phyloP scores from a whole-genome alignment of 176 grass and related monocot species.

The Rhynchospora breviuscula region DNA sequence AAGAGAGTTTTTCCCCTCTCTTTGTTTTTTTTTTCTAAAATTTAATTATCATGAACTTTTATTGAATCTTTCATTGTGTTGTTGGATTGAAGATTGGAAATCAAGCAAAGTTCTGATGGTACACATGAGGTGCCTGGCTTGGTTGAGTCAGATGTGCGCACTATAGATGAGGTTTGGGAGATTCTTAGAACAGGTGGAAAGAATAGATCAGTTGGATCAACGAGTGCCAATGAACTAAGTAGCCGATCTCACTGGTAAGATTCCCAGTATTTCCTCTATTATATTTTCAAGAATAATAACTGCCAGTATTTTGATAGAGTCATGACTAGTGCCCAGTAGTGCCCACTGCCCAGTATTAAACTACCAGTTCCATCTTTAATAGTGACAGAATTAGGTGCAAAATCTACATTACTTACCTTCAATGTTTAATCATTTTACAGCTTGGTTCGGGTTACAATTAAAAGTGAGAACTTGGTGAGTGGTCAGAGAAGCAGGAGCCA shows the following conservation, averaged over 20 bases:
- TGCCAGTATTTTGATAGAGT: not conserved
- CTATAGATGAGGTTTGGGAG: conserved; percentile 68
- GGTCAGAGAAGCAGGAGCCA: conserved; percentile 58
- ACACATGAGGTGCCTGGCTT: conserved; percentile 80
- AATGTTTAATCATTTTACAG: conserved; percentile 27
- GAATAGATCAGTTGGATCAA: conserved; percentile 91
- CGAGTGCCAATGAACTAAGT: conserved; percentile 80
- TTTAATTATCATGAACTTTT: not conserved
- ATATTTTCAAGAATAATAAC: not conserved
- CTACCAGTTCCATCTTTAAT: not conserved
- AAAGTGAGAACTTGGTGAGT: conserved; percentile 57
- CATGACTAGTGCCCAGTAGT: too few species aligned
- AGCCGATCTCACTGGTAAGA: conserved; percentile 86
- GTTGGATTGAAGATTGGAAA: conserved; percentile 66
- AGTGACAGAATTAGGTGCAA: not conserved
- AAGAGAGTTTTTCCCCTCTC: not conserved
- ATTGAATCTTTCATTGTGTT: conserved; percentile 9
- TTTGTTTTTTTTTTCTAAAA: conserved; percentile 18
- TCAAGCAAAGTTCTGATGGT: conserved; percentile 75
- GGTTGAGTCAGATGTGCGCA: conserved; percentile 52
- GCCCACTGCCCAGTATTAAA: not conserved
- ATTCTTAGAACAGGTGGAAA: conserved; percentile 60
- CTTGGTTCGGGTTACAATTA: conserved; percentile 79
- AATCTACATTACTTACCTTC: not conserved
- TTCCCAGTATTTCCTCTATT: not conserved